Base-by-base conservation (phyloP, 23 red algal genomes). In the Gracilaria gracilis region DNA sequence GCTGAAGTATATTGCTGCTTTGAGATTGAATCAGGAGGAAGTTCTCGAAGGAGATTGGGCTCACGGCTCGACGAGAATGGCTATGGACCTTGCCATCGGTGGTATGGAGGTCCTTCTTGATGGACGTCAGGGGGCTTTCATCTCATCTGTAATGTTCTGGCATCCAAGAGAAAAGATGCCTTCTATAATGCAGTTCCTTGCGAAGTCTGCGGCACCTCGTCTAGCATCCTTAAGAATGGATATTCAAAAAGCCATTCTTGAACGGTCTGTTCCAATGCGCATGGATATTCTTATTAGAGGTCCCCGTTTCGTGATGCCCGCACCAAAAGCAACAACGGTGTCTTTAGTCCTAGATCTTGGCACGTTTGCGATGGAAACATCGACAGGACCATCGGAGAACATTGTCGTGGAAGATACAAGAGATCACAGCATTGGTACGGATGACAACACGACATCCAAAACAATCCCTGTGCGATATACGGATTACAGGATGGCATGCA, bases 341-440 rank as follows among this genome's bases (percentile, higher is more conserved):
- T 86, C 92, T 29, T 28, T 88, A 44, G 92, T 94, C 27, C 57
- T 94, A 27, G 92, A 94, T 77, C 75, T 94, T 39, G 92, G 92
- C 19, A 94, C 92, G 3, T 94, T 94, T 83, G 92, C 92, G 32
- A 94, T 94, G 92, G 92, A 94, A 48, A 94, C 92, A 12, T 37
- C 70, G 1, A 92, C 78, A 23, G 80, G 80, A 29, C 87, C 87
- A 23, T 69, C 87, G 27, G 71, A 90, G n/a, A 48, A 36, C 21
- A 57, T 90, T 47, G 34, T 42, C 31, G 36, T 74, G 38, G 58
- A 90, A 54, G 11, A 89, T 17, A 17, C 66, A 37, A 19, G 1
- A 24, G 20, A 32, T 9, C 23, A 67, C 24, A 79, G 64, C 20
- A 0, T 77, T 28, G 39, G 2, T 7, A 24, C 14, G 46, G 42